These are phyloP conservation scores for Coemansia sp. DNA, from an alignment of 192 early-diverging fungal species.

Conservation along the genomic window DNA sequence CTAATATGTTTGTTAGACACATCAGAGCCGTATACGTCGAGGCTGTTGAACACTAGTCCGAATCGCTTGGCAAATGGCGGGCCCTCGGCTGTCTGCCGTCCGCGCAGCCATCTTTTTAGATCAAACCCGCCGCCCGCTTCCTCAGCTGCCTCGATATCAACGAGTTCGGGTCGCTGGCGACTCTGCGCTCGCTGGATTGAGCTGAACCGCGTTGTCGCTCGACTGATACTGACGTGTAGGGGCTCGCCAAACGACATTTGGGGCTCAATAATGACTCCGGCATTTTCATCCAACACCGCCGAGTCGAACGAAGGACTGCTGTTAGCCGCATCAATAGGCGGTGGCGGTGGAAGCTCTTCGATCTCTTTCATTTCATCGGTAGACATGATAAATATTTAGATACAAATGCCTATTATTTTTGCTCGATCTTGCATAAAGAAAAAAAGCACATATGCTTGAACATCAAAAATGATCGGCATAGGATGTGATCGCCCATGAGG, in stretches of 20 bases:
- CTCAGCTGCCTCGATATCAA: not conserved
- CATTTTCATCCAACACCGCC: not conserved
- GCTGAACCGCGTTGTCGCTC: constrained; percentile 33
- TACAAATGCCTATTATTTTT: not conserved
- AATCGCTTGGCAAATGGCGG: constrained; percentile 48
- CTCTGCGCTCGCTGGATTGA: constrained; percentile 37
- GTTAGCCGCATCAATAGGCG: not conserved
- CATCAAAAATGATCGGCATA: not conserved
- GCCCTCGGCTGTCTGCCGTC: constrained; percentile 18
- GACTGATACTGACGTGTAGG: constrained; percentile 41
- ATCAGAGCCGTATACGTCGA: constrained; percentile 39
- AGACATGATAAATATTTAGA: not conserved
- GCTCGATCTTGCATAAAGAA: not conserved
- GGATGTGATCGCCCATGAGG: not conserved
- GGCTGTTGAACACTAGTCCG: constrained; percentile 42
- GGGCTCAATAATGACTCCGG: not conserved
- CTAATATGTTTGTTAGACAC: constrained; percentile 47
- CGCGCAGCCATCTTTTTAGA: constrained; percentile 24
- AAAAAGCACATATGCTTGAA: not conserved
- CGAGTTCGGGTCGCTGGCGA: constrained; percentile 3
- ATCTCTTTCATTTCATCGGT: not conserved
- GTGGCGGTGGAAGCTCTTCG: not conserved
- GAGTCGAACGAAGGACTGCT: not conserved
- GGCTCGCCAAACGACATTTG: constrained; percentile 51
- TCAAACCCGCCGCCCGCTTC: constrained; percentile 18